phyloP scores from a whole-genome alignment of 2,329 filamentous ascomycete species.

The Colletotrichum acutatum region DNA sequence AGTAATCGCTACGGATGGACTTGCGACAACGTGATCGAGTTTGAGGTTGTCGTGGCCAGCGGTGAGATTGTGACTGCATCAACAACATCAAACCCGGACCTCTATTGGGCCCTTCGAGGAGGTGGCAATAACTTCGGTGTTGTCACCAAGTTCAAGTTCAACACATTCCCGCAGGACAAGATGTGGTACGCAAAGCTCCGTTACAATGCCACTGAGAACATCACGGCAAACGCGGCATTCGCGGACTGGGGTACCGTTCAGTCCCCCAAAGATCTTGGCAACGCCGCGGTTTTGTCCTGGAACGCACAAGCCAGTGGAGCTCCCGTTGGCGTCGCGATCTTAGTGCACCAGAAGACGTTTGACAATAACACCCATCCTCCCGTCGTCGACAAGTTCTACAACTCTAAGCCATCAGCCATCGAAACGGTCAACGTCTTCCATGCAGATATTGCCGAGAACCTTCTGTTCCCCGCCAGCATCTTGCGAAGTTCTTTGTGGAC shows the following conservation, averaged over 20 bases:
- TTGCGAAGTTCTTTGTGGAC: constrained; percentile 39
- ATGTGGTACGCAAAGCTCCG: background rate
- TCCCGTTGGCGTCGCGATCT: constrained; percentile 7
- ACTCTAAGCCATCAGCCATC: background rate
- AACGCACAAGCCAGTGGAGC: constrained; percentile 18
- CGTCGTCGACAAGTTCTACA: constrained; percentile 40
- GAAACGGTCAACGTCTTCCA: constrained; percentile 33
- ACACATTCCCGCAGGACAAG: constrained; percentile 33
- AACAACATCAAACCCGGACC: constrained; percentile 45
- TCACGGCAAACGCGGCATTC: background rate
- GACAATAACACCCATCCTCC: constrained; percentile 26
- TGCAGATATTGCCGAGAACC: constrained; percentile 31
- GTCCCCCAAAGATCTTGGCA: background rate
- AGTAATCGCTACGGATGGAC: constrained; percentile 51
- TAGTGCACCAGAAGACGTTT: constrained; percentile 34
- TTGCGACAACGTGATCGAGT: constrained; percentile 52
- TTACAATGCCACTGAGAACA: background rate
- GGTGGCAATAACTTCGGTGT: constrained; percentile 57
- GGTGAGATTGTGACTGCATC: constrained; percentile 52
- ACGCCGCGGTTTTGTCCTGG: constrained; percentile 36
- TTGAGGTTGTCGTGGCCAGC: constrained; percentile 52
- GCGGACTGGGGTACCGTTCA: background rate
- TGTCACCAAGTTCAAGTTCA: constrained; percentile 41
- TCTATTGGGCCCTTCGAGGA: constrained; percentile 56
- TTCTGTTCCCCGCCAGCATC: background rate